Conservation (phyloP, 345 rosid genomes). For the Aquilaria sinensis region DNA sequence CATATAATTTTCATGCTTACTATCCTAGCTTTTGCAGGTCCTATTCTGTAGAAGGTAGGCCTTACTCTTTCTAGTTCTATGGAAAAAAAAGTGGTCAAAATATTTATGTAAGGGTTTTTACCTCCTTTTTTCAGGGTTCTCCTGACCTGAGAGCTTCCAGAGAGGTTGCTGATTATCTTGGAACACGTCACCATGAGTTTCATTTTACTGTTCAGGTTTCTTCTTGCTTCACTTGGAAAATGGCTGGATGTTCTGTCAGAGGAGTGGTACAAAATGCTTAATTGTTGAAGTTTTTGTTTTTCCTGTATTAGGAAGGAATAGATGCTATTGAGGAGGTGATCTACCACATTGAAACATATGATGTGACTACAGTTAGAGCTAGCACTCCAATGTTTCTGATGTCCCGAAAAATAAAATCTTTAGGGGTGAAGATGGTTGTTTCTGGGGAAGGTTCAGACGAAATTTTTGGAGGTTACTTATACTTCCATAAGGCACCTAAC, state of each 20-base stretch:
- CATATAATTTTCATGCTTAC: too few species aligned
- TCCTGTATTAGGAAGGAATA: slow-evolving; percentile 60
- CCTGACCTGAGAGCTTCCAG: slow-evolving; percentile 73
- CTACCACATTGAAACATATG: slow-evolving; percentile 80
- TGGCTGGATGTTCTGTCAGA: neutral
- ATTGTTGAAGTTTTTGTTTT: slow-evolving; percentile 6
- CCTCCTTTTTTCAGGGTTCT: slow-evolving; percentile 45
- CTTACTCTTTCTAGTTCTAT: slow-evolving; percentile 1
- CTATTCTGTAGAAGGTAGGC: neutral
- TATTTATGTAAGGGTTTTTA: neutral
- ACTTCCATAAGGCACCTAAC: slow-evolving; percentile 86
- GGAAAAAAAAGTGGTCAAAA: neutral
- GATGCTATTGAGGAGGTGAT: slow-evolving; percentile 88
- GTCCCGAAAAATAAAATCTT: slow-evolving; percentile 84
- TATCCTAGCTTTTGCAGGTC: too few species aligned
- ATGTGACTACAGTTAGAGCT: slow-evolving; percentile 82
- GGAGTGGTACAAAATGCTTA: neutral
- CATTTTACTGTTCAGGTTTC: slow-evolving; percentile 72
- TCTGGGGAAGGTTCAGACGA: slow-evolving; percentile 94
- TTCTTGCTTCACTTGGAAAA: slow-evolving; percentile 7
- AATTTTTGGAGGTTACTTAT: slow-evolving; percentile 80
- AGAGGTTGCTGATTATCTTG: slow-evolving; percentile 79
- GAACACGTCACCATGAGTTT: slow-evolving; percentile 76
- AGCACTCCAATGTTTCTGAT: slow-evolving; percentile 92
- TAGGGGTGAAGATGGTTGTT: slow-evolving; percentile 86